Percentiles rank a stretch among this genome's conserved stretches.
Evolutionary conservation across 2,329 filamentous ascomycete genomes (phyloP).

Genomic region (Phialophora tarda): DNA sequence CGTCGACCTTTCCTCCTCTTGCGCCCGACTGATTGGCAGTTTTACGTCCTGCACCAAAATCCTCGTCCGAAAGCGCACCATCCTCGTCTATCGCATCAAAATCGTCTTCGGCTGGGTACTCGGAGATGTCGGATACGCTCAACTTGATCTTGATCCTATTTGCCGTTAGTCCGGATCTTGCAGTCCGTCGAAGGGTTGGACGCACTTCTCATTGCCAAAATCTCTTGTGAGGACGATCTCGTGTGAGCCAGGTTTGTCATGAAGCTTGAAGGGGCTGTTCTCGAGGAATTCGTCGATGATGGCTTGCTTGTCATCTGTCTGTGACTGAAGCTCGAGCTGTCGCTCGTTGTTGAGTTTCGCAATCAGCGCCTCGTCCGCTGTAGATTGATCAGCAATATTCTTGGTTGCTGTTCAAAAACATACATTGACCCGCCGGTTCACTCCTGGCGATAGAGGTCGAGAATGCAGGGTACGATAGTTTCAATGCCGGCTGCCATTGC

Average conservation of each 20-base stretch:
- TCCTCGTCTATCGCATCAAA: constrained; percentile 55
- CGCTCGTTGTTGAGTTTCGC: constrained; percentile 86
- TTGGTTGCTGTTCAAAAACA: constrained; percentile 28
- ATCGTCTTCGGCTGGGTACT: constrained; percentile 65
- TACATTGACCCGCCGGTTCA: constrained; percentile 56
- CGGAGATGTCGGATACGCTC: constrained; percentile 81
- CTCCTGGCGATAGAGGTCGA: constrained; percentile 52
- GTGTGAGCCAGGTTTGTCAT: constrained; percentile 82
- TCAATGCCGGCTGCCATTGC: constrained; percentile 53
- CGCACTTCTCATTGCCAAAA: constrained; percentile 86
- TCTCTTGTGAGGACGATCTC: constrained; percentile 83
- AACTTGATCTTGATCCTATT: constrained; percentile 77
- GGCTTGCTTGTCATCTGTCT: constrained; percentile 72
- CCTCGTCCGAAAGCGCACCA: constrained; percentile 62
- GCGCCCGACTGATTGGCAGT: constrained; percentile 61
- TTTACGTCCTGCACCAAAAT: constrained; percentile 63
- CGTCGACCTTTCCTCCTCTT: constrained; percentile 58
- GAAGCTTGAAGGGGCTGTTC: constrained; percentile 78
- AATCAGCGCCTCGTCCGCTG: constrained; percentile 77
- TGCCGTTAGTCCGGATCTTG: constrained; percentile 37
- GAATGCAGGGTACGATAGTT: constrained; percentile 53
- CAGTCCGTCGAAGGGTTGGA: constrained; percentile 23
- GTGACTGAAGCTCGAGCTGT: constrained; percentile 80
- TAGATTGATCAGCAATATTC: constrained; percentile 27
- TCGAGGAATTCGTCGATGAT: constrained; percentile 85